These are phyloP conservation scores for Phaeotremella fagi DNA, from an alignment of 768 basidiomycete genomes.

Conservation along the genomic window DNA sequence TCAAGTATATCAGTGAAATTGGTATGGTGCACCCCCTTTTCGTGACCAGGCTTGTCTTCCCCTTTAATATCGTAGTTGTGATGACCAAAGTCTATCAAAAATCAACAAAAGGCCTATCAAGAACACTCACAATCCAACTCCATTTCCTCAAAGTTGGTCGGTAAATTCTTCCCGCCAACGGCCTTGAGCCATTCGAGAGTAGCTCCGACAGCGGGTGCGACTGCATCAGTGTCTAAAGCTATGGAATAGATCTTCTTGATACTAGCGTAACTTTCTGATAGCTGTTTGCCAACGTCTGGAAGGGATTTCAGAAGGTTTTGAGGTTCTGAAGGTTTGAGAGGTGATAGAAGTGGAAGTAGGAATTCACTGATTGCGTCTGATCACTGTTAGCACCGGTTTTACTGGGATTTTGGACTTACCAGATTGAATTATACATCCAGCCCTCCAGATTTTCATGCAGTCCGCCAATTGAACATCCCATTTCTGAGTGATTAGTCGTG, in stretches of 20 bases:
- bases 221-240: slow-evolving; percentile 41
- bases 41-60: slow-evolving; percentile 27
- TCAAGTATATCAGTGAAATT: too few relatives aligned
- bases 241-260: slow-evolving; percentile 35
- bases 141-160: slow-evolving; percentile 42
- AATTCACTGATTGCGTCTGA: slow-evolving; percentile 28
- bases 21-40: slow-evolving; percentile 43
- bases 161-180: slow-evolving; percentile 26
- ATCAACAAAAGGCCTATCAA: neutral
- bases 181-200: slow-evolving; percentile 43
- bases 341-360: slow-evolving; percentile 33
- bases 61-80: slow-evolving; percentile 42
- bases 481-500: slow-evolving; percentile 11
- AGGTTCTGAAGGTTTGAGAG: slow-evolving; percentile 27
- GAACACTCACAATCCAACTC: slow-evolving; percentile 38
- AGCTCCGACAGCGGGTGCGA: slow-evolving; percentile 39
- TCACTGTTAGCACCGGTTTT: neutral
- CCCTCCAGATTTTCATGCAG: slow-evolving; percentile 45
- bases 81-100: slow-evolving; percentile 37
- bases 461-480: slow-evolving; percentile 37
- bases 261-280: slow-evolving; percentile 32
- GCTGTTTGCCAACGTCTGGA: slow-evolving; percentile 39
- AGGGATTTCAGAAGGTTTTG: slow-evolving; percentile 33
- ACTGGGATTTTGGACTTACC: slow-evolving; percentile 10
- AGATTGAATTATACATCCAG: slow-evolving; percentile 47